These are phyloP conservation scores for Trypanosoma lewisi DNA, from an alignment of 208 protist species.

Conservation along the genomic window DNA sequence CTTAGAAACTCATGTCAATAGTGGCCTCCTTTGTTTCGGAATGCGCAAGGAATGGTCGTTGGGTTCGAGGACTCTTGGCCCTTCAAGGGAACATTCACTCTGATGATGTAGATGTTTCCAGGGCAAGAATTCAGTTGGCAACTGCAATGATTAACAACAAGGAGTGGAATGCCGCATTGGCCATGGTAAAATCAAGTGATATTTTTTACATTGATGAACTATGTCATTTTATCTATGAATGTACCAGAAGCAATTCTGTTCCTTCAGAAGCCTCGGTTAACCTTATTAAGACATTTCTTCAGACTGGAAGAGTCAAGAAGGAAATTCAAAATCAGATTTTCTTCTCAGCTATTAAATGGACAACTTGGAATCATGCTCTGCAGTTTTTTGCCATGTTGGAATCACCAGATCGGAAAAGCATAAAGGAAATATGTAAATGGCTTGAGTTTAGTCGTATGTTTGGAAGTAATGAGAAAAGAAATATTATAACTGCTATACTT, in stretches of 20 bases:
- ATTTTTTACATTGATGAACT: slow-evolving; percentile 9
- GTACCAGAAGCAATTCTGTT: slow-evolving; percentile 15
- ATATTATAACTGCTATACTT: slow-evolving; percentile 14
- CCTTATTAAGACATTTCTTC: slow-evolving; percentile 7
- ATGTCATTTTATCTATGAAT: slow-evolving; percentile 24
- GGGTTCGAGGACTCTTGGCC: slow-evolving; percentile 66
- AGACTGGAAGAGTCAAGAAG: neutral
- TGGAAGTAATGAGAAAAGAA: slow-evolving; percentile 2
- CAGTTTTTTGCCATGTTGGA: slow-evolving; percentile 15
- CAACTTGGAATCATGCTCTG: slow-evolving; percentile 20
- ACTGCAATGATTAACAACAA: slow-evolving; percentile 37
- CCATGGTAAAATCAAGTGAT: slow-evolving; percentile 32
- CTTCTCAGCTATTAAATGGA: slow-evolving; percentile 21
- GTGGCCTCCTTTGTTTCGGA: slow-evolving; percentile 63
- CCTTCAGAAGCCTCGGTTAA: slow-evolving; percentile 13
- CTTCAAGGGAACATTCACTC: slow-evolving; percentile 34
- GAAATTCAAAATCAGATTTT: slow-evolving; percentile 22
- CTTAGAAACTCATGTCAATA: slow-evolving; percentile 41
- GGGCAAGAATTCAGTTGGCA: slow-evolving; percentile 46
- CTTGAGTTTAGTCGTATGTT: slow-evolving; percentile 7
- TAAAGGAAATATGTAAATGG: slow-evolving; percentile 11
- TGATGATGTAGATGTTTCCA: slow-evolving; percentile 22
- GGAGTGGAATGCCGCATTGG: slow-evolving; percentile 40
- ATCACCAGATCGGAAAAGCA: slow-evolving; percentile 10
- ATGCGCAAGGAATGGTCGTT: slow-evolving; percentile 55